Conservation (phyloP, 2,329 filamentous ascomycete species). For the Hymenoscyphus occultus region DNA sequence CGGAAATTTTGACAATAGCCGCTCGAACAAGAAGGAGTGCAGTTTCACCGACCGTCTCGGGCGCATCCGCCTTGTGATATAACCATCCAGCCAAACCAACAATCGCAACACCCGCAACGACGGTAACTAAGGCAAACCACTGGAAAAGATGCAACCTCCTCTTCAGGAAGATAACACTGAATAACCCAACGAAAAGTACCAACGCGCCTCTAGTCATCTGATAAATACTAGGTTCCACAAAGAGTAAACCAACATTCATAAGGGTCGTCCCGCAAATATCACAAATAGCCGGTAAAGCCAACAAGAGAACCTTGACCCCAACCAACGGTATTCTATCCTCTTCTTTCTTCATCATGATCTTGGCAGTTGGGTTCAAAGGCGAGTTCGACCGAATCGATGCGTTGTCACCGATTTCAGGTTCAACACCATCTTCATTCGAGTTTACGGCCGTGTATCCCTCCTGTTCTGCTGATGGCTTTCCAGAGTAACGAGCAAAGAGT, state of each 20-base stretch:
- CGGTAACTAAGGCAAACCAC: conserved; percentile 83
- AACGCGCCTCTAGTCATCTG: conserved; percentile 97
- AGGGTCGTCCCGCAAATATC: conserved; percentile 94
- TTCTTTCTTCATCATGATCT: conserved; percentile 49
- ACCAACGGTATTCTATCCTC: conserved; percentile 59
- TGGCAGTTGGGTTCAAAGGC: conserved; percentile 48
- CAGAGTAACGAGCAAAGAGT: conserved; percentile 59
- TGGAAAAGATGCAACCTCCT: conserved; percentile 82
- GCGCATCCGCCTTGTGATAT: conserved; percentile 57
- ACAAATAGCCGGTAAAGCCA: conserved; percentile 84
- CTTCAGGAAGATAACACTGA: conserved; percentile 87
- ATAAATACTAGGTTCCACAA: conserved; percentile 94
- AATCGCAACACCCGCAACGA: conserved; percentile 82
- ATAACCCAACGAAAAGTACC: conserved; percentile 91
- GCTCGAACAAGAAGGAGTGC: conserved; percentile 40
- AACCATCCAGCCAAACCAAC: conserved; percentile 88
- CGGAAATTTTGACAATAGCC: conserved; percentile 41
- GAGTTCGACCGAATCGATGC: conserved; percentile 46
- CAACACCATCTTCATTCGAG: conserved; percentile 17
- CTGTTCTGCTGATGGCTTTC: conserved; percentile 42
- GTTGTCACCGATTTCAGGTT: conserved; percentile 44
- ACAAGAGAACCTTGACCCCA: conserved; percentile 69
- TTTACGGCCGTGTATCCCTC: conserved; percentile 66
- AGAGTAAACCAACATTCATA: conserved; percentile 93
- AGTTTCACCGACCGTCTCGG: conserved; percentile 32